Percentiles rank a stretch among this genome's conserved stretches.
Conservation (phyloP, 352 stramenopile genomes). For the Globisporangium recalcitrans region DNA sequence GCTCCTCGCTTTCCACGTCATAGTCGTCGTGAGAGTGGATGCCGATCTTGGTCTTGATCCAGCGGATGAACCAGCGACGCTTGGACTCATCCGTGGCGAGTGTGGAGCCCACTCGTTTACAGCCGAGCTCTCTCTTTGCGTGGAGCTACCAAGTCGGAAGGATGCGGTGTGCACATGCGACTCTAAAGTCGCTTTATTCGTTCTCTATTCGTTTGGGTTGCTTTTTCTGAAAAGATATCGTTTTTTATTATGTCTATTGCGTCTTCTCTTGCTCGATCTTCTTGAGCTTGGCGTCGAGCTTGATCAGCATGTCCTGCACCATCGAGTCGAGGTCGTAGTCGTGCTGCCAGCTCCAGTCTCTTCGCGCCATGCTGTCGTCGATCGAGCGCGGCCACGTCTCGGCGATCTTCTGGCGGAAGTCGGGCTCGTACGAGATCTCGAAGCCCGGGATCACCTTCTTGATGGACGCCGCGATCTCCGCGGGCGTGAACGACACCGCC, state of each 20-base stretch:
- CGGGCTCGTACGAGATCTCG: conserved; percentile 82
- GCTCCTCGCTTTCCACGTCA: conserved; percentile 8
- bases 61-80: conserved; percentile 52
- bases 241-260: conserved; percentile 6
- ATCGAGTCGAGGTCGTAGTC: conserved; percentile 87
- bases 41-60: conserved; percentile 51
- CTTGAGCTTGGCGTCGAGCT: conserved; percentile 79
- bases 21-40: background rate
- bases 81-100: conserved; percentile 41
- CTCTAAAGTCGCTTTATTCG: background rate
- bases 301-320: conserved; percentile 87
- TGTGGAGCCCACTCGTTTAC: too few relatives aligned
- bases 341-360: conserved; percentile 88
- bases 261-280: conserved; percentile 14
- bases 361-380: conserved; percentile 74
- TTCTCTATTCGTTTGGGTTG: background rate
- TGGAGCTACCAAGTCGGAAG: too few relatives aligned
- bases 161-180: too few relatives aligned
- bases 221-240: background rate
- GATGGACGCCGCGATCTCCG: conserved; percentile 81
- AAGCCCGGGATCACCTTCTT: conserved; percentile 85
- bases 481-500: conserved; percentile 86
- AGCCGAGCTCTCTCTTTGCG: too few relatives aligned
- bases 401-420: conserved; percentile 90
- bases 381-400: conserved; percentile 88